phyloP scores from a whole-genome alignment of 1,139 yeast species.

The Hemisphaericaspora subhashii region DNA sequence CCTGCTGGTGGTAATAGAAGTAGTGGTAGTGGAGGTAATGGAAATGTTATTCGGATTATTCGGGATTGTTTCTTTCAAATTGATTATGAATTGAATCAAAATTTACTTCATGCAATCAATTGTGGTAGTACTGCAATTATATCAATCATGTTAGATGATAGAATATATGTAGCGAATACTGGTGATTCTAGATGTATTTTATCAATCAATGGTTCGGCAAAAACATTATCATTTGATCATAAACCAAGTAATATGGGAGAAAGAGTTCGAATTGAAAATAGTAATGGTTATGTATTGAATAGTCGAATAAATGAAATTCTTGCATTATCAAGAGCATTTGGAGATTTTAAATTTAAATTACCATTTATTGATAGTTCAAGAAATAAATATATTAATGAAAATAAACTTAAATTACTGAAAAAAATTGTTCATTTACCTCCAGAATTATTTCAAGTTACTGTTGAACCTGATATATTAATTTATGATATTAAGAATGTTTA shows the following conservation, averaged over 20 bases:
- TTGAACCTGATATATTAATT: conserved; percentile 66
- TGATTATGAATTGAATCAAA: conserved; percentile 53
- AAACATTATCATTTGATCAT: conserved; percentile 71
- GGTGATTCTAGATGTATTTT: conserved; percentile 75
- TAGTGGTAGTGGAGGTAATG: background rate
- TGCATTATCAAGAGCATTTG: conserved; percentile 75
- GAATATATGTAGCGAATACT: conserved; percentile 60
- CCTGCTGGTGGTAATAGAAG: background rate
- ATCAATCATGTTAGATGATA: conserved; percentile 51
- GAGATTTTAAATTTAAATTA: conserved; percentile 67
- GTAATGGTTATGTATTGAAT: conserved; percentile 69
- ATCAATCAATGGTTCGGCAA: conserved; percentile 53
- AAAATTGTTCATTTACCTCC: conserved; percentile 35
- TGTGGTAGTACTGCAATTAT: conserved; percentile 74
- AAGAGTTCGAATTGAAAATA: conserved; percentile 66
- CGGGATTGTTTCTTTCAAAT: conserved; percentile 57
- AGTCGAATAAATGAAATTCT: conserved; percentile 73
- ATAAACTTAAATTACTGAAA: conserved; percentile 20
- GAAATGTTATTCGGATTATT: conserved; percentile 25
- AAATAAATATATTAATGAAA: conserved; percentile 27
- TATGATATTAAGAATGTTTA: conserved; percentile 42
- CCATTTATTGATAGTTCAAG: conserved; percentile 40
- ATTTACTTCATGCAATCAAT: conserved; percentile 36
- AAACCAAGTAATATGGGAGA: conserved; percentile 80
- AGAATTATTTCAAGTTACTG: conserved; percentile 55